Evolutionary conservation across 2,329 filamentous ascomycete genomes (phyloP).

Genomic region (Fusarium nematophilum): DNA sequence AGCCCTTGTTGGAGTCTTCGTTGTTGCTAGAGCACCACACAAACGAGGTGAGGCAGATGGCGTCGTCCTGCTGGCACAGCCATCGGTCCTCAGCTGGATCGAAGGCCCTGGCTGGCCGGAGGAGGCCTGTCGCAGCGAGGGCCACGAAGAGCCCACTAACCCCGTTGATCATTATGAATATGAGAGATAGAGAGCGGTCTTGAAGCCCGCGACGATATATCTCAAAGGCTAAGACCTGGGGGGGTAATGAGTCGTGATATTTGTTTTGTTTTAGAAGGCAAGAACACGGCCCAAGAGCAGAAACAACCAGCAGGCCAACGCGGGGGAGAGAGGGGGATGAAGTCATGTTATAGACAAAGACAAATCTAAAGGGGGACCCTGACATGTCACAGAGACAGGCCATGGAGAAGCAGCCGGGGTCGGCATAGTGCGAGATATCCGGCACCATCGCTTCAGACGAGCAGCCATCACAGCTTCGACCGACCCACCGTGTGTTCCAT

Average conservation of each 20-base stretch:
- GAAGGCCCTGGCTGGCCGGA: slow-evolving; percentile 5
- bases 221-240: too few species aligned
- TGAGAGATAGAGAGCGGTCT: not conserved
- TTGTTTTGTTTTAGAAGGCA: too few species aligned
- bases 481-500: not conserved
- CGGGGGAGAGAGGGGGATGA: not conserved
- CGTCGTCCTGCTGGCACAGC: slow-evolving; percentile 25
- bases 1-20: slow-evolving; percentile 22
- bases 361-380: not conserved
- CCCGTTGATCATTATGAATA: not conserved
- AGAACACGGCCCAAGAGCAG: not conserved
- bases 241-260: too few species aligned
- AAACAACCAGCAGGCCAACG: too few species aligned
- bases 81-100: slow-evolving; percentile 23
- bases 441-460: slow-evolving; percentile 1
- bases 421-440: slow-evolving; percentile 3
- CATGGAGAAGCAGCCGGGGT: slow-evolving; percentile 13
- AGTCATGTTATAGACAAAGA: slow-evolving; percentile 4
- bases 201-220: not conserved
- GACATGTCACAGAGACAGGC: not conserved
- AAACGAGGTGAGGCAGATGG: slow-evolving; percentile 34
- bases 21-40: slow-evolving; percentile 30
- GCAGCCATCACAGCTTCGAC: slow-evolving; percentile 5
- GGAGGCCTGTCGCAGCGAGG: not conserved
- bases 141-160: slow-evolving; percentile 8